These are phyloP conservation scores for Russula compacta DNA, from an alignment of 768 basidiomycete species.

Conservation along the genomic window DNA sequence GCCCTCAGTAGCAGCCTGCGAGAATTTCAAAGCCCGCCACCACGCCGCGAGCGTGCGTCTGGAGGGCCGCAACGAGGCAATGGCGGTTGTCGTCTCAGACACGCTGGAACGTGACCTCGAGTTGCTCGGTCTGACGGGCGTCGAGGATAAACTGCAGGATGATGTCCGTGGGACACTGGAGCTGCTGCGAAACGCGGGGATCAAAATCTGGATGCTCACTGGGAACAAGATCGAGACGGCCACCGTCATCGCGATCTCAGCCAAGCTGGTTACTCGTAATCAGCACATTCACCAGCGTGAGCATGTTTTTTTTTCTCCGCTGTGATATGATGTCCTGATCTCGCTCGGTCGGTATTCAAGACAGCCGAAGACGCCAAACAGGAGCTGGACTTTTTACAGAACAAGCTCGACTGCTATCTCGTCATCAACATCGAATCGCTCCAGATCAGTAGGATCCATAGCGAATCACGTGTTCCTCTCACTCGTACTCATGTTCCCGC, in stretches of 20 bases:
- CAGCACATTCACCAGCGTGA: constrained; percentile 95
- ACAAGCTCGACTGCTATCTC: constrained; percentile 92
- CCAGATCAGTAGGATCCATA: constrained; percentile 44
- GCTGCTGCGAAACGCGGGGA: constrained; percentile 85
- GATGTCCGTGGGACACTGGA: constrained; percentile 93
- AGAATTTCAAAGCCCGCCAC: constrained; percentile 61
- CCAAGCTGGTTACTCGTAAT: constrained; percentile 88
- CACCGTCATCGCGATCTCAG: constrained; percentile 95
- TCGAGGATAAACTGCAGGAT: constrained; percentile 97
- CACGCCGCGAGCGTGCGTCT: constrained; percentile 71
- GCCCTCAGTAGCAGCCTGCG: constrained; percentile 58
- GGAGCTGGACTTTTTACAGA: constrained; percentile 87
- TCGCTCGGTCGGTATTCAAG: constrained; percentile 90
- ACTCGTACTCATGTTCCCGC: neutral
- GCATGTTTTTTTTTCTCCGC: constrained; percentile 18
- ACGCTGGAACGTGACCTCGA: constrained; percentile 86
- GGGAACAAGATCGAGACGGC: constrained; percentile 99
- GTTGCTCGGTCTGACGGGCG: constrained; percentile 90
- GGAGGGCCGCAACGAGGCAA: constrained; percentile 75
- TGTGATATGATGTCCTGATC: neutral
- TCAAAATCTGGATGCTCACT: constrained; percentile 99
- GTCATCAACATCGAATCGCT: constrained; percentile 97
- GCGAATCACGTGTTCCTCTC: neutral
- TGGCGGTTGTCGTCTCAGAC: constrained; percentile 62
- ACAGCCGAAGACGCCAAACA: constrained; percentile 75